phyloP scores from a whole-genome alignment of 306 rosid genomes.

The Elaeagnus macrophylla region DNA sequence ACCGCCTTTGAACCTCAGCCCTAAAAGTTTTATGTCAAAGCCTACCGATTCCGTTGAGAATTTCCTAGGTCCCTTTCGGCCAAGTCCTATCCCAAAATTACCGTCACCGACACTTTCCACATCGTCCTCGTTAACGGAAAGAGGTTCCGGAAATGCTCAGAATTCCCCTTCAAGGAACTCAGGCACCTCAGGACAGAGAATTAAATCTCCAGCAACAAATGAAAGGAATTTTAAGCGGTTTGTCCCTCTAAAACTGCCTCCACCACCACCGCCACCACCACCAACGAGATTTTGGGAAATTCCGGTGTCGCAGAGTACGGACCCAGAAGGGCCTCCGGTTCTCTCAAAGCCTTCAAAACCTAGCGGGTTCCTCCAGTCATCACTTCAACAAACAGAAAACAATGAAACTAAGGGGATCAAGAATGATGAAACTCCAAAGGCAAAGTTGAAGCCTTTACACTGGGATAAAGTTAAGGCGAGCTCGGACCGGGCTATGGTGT shows the following conservation, averaged over 20 bases:
- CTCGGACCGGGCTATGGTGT: constrained; percentile 79
- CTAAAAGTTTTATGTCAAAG: constrained; percentile 47
- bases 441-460: constrained; percentile 82
- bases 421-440: constrained; percentile 37
- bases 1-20: constrained; percentile 54
- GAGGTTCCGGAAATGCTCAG: constrained; percentile 20
- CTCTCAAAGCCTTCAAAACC: constrained; percentile 43
- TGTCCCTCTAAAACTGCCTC: constrained; percentile 29
- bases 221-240: constrained; percentile 8
- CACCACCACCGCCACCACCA: constrained; percentile 50
- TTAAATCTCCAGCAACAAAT: constrained; percentile 3
- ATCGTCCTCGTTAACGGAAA: constrained; percentile 23
- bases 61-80: constrained; percentile 28
- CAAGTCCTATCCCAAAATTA: constrained; percentile 9
- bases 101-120: constrained; percentile 28
- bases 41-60: constrained; percentile 50
- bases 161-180: constrained; percentile 25
- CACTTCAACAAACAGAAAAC: constrained; percentile 14
- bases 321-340: constrained; percentile 44
- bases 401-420: neutral
- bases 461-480: constrained; percentile 82
- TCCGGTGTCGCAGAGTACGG: constrained; percentile 13
- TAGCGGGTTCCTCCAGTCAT: constrained; percentile 12
- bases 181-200: constrained; percentile 14
- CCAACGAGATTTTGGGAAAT: constrained; percentile 51